Evolutionary conservation across 345 rosid species (phyloP), one percentile per base, ranked within the genome.

Genomic region (Syzygium grande): DNA sequence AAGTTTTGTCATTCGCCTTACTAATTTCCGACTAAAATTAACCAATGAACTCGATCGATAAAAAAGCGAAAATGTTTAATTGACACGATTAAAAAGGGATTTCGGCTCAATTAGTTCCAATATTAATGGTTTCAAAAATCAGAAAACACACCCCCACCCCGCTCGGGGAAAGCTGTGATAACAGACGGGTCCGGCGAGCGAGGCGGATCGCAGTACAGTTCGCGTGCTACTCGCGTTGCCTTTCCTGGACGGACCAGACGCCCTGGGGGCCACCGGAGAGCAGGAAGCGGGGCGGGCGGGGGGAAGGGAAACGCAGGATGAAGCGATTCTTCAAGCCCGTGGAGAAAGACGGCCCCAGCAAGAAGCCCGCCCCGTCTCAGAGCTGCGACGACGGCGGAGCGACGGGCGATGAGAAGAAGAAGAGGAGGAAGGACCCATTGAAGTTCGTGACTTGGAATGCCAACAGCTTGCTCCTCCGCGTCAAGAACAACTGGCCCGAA

Each of bases 361-460:
- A 98, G 93, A 98, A 96, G 86, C 95, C 98, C 15, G 52, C 94
- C 25, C 91, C 93, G 65, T 90, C 93, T 22, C 84, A 90, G n/a
- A 89, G 87, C n/a, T 77, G 77, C 52, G 91, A 86, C 38, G 87
- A 43, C 52, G 53, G 43, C 16, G 92, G 58, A 22, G 38, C 85
- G 25, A 30, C 87, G 84, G 89, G 88, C 11, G 86, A 88, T 68
- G 91, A 88, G 41, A 90, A 77, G 52, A 90, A 86, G 85, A n/a
- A n/a, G n/a, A n/a, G n/a, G n/a, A 93, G 87, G 55, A 96, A 96
- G 89, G 46, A 43, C 46, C 98, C 98, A 9, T 86, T 92, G 65
- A 98, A 94, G 95, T 96, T 98, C 88, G 2, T 98, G 34, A 95
- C 98, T 2, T 96, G 99, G 99, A 98, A 98, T 86, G 99, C 99